These are phyloP conservation scores for Phyllachora maydis DNA, from an alignment of 2,329 filamentous ascomycete species.

Conservation along the genomic window DNA sequence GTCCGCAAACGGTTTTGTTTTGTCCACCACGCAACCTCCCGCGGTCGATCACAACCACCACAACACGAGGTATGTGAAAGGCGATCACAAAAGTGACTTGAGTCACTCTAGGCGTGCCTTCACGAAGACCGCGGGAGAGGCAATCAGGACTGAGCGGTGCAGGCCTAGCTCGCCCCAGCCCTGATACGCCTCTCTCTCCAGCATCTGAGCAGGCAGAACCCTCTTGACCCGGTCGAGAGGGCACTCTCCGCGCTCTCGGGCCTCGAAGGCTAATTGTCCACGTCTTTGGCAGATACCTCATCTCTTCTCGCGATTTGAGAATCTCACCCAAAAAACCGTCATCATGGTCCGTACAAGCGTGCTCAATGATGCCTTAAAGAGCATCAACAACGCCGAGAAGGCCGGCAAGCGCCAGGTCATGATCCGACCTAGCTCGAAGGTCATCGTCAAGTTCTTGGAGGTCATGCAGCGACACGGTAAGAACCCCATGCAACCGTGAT, in stretches of 20 bases:
- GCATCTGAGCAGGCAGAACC: constrained; percentile 50
- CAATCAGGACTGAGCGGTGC: too few species aligned
- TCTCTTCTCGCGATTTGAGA: constrained; percentile 50
- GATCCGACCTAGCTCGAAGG: constrained; percentile 96
- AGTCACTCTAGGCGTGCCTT: constrained; percentile 9
- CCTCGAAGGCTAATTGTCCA: constrained; percentile 37
- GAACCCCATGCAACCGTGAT: too few species aligned
- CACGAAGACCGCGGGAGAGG: too few species aligned
- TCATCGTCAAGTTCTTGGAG: constrained; percentile 97
- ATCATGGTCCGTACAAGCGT: constrained; percentile 99
- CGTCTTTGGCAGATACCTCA: constrained; percentile 39
- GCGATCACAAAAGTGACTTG: too few species aligned
- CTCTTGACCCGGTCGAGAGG: constrained; percentile 30
- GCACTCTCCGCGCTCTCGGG: constrained; percentile 49
- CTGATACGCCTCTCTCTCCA: constrained; percentile 44
- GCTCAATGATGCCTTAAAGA: constrained; percentile 96
- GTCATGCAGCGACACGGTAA: constrained; percentile 99
- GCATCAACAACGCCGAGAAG: constrained; percentile 99
- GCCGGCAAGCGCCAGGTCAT: constrained; percentile 97
- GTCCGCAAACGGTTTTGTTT: too few species aligned
- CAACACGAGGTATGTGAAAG: constrained; percentile 11
- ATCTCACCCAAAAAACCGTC: constrained; percentile 47
- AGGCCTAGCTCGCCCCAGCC: too few species aligned
- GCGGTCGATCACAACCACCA: constrained; percentile 5
- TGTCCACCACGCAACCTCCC: constrained; percentile 3